Base-by-base conservation (phyloP, 352 stramenopile genomes). In the Phytophthora capsici region DNA sequence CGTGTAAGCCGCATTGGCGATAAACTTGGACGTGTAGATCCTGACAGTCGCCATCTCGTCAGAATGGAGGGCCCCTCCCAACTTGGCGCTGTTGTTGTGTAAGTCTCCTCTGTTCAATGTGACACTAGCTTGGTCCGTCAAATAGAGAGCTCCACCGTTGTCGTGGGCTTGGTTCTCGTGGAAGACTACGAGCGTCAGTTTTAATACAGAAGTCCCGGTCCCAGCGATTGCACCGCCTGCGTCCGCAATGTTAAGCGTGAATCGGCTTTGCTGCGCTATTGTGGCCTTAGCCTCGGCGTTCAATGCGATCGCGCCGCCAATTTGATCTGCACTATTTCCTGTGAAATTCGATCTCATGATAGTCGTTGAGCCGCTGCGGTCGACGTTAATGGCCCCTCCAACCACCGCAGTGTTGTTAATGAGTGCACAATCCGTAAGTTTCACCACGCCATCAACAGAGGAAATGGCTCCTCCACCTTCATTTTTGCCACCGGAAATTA, bases 381-480 rank as follows among this genome's bases (percentile, higher is more conserved):
- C 75, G 0, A 76, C 60, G 26, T 78, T 66, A 17, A 91, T 66
- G 1, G 69, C 77, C 0, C 82, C 82, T 13, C 82, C 80, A 23
- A 57, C 57, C 17, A 78, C 17, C 7, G 82, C 82, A 4, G 82
- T 89, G 40, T 91, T 91, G 19, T 77, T 74, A 20, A 53, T 41
- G 7, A 91, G 66, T 4, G 26, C 45, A 19, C 78, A 82, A 8
- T 28, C 54, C 1, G 45, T 53, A 25, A 89, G 46, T 1, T 73
- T 63, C 12, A 88, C 47, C 10, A 50, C 51, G 0, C 66, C 80
- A 53, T 89, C 82, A 12, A 80, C 52, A 6, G 61, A 44, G 12
- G 75, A 67, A n/a, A 91, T 78, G 0, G 63, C 82, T 1, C 82
- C 82, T 4, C 82, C 82, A 1, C 41, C 70, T 68, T 91, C 82